Conservation (phyloP, 805 yeast genomes). For the Kuraishia ogatae region DNA sequence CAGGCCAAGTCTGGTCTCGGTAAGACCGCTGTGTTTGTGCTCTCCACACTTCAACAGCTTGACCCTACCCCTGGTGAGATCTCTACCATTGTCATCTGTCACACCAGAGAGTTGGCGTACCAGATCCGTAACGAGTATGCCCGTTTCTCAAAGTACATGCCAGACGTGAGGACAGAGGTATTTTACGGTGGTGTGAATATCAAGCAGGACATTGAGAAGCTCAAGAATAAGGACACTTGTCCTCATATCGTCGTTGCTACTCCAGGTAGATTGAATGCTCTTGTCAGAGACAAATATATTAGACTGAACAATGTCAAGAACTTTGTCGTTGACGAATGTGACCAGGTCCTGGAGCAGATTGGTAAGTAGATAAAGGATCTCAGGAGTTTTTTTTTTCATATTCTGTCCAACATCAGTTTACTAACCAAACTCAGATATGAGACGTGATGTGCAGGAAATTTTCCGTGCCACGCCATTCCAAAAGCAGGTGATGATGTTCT, state of each 20-base stretch:
- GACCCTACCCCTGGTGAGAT: constrained; percentile 98
- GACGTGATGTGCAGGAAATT: constrained; percentile 97
- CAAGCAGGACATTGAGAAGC: constrained; percentile 74
- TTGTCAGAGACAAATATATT: constrained; percentile 84
- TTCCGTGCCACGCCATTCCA: constrained; percentile 97
- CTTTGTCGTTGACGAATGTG: constrained; percentile 97
- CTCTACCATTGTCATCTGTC: constrained; percentile 90
- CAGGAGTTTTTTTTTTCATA: too few relatives aligned
- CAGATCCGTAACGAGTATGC: constrained; percentile 96
- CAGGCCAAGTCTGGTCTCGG: constrained; percentile 99
- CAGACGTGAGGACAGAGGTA: constrained; percentile 93
- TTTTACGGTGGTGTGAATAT: constrained; percentile 94
- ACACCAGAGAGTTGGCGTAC: constrained; percentile 97
- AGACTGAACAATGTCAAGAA: constrained; percentile 86
- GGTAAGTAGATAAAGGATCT: constrained; percentile 14
- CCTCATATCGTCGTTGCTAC: constrained; percentile 98
- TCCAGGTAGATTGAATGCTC: constrained; percentile 94
- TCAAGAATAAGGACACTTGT: constrained; percentile 86
- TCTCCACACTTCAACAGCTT: constrained; percentile 91
- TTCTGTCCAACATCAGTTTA: too few relatives aligned
- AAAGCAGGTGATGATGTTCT: constrained; percentile 98
- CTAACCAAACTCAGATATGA: constrained; percentile 54
- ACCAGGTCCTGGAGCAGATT: constrained; percentile 77
- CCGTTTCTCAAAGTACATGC: constrained; percentile 97
- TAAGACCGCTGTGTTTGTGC: constrained; percentile 96